Evolutionary conservation across 2,329 filamentous ascomycete genomes (phyloP).

Genomic region (Colletotrichum musae): DNA sequence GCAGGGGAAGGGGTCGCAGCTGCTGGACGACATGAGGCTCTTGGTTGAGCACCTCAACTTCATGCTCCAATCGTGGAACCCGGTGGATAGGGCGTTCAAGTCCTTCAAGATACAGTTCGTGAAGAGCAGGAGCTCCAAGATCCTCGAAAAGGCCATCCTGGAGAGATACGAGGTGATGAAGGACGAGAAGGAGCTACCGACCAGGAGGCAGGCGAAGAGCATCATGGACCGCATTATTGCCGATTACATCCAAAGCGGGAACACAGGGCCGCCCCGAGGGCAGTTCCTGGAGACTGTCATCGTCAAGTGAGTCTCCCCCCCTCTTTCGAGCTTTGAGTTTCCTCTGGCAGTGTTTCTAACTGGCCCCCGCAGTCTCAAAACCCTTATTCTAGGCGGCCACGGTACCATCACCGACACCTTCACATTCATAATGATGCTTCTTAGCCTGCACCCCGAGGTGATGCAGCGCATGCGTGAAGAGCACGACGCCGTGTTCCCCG

Average conservation of each 20-base stretch:
- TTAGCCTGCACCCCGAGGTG: constrained; percentile 42
- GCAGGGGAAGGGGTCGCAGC: constrained; percentile 38
- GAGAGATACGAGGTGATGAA: constrained; percentile 27
- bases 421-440: constrained; percentile 41
- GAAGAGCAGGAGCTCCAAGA: background rate
- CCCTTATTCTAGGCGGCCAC: constrained; percentile 45
- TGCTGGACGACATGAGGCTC: constrained; percentile 39
- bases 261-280: constrained; percentile 27
- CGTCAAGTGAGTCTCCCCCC: constrained; percentile 8
- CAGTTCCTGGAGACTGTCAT: constrained; percentile 40
- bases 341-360: background rate
- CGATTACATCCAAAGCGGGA: constrained; percentile 38
- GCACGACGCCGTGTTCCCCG: constrained; percentile 45
- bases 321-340: background rate
- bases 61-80: constrained; percentile 13
- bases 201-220: constrained; percentile 39
- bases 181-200: constrained; percentile 33
- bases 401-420: constrained; percentile 44
- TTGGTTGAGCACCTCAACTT: constrained; percentile 24
- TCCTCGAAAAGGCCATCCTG: constrained; percentile 11
- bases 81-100: background rate
- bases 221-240: constrained; percentile 46
- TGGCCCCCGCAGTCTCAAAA: constrained; percentile 40
- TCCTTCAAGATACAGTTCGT: background rate
- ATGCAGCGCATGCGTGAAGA: constrained; percentile 43